Evolutionary conservation across 352 stramenopile genomes (phyloP).

Genomic region (Globisporangium cederbergense): DNA sequence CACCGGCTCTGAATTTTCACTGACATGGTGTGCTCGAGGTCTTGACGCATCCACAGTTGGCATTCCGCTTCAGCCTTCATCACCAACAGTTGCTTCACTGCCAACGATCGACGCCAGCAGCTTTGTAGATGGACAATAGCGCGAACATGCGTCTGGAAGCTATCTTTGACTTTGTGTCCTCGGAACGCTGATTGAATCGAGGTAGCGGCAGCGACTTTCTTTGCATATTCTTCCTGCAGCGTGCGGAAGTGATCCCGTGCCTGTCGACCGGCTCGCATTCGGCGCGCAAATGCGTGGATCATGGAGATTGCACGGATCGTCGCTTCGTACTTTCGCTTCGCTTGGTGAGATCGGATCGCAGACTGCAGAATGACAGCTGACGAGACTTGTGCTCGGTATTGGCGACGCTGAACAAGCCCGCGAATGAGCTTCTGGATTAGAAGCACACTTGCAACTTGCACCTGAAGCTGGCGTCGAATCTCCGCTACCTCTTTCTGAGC

Average conservation of each 20-base stretch:
- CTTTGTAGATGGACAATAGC: conserved; percentile 31
- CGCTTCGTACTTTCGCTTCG: conserved; percentile 23
- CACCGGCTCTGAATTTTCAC: conserved; percentile 35
- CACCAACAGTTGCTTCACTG: conserved; percentile 13
- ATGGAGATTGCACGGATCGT: conserved; percentile 22
- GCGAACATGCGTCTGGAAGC: conserved; percentile 17
- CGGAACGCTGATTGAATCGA: conserved; percentile 27
- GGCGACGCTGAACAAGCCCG: conserved; percentile 28
- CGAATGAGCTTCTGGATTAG: conserved; percentile 41
- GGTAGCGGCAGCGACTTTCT: conserved; percentile 20
- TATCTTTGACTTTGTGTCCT: conserved; percentile 10
- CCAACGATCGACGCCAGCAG: conserved; percentile 24
- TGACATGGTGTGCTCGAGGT: conserved; percentile 25
- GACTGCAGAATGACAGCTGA: conserved; percentile 38
- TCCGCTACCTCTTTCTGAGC: conserved; percentile 26
- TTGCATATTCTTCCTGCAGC: background rate
- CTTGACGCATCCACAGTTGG: conserved; percentile 14
- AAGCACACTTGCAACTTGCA: conserved; percentile 25
- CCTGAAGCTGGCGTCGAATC: conserved; percentile 24
- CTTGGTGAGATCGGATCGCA: conserved; percentile 28
- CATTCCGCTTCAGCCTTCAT: conserved; percentile 18
- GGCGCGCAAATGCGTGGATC: conserved; percentile 33
- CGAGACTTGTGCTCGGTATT: conserved; percentile 27
- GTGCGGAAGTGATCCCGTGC: conserved; percentile 6
- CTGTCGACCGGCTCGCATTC: conserved; percentile 16